Base-by-base conservation (phyloP, 495 filamentous ascomycete genomes). In the Aspergillus hancockii region DNA sequence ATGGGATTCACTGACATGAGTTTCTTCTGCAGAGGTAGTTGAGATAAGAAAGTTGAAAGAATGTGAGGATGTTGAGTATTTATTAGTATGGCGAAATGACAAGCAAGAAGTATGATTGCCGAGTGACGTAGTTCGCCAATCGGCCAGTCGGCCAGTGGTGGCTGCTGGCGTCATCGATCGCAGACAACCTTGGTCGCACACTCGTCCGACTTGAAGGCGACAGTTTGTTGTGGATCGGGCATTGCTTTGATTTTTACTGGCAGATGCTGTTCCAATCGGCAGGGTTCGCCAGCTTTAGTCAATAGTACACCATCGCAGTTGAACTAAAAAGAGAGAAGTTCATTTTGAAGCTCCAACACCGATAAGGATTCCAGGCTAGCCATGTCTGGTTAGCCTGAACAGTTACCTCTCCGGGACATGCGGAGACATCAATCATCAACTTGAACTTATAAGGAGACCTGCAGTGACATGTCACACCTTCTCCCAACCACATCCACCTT, bases 51-150 rank as follows among this genome's bases (percentile, higher is more conserved):
- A 32, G 49, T 21, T 18, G 13, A 51, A 41, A 2, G 14, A n/a
- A 41, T n/a, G 16, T 16, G 49, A 32, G 1, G 30, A 32, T 7
- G 25, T 50, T 12, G 21, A 50, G n/a, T 51, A 34, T 51, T 31
- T 51, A 31, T 51, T 32, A 21, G 16, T 31, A 28, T 3, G 25
- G 49, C n/a, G 52, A 36, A 57, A 40, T 43, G 49, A 50, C 55
- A 49, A 22, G 55, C 25, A 64, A 10, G 34, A 10, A 14, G 13
- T 62, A 75, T 79, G 74, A 77, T 75, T 64, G 55, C 53, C 64
- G 59, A 71, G 72, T 79, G 75, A 79, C 75, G 74, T 79, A 77
- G 64, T 64, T 67, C 58, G 53, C 55, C 38, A 22, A 25, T 45
- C 28, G n/a, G n/a, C n/a, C n/a, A n/a, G n/a, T n/a, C 56, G 53